These are phyloP conservation scores for Polytrichum formosum DNA, from an alignment of 225 moss, liverwort and hornwort genomes.

Conservation along the genomic window DNA sequence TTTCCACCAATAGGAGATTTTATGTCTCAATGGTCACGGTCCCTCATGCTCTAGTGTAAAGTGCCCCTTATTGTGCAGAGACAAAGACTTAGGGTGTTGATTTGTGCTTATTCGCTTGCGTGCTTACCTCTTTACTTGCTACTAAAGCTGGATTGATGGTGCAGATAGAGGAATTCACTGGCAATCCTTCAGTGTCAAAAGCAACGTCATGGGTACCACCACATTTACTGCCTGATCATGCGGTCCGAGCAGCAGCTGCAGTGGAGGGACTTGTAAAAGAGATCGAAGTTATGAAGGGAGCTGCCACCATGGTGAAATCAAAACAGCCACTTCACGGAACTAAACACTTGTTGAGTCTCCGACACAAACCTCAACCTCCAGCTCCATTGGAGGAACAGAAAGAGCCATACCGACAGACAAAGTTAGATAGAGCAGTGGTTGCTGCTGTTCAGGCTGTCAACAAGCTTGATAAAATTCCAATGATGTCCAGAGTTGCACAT, in stretches of 20 bases:
- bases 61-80: too few species aligned
- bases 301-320: not conserved
- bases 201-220: constrained; percentile 15
- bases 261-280: constrained; percentile 33
- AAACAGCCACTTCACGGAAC: too few species aligned
- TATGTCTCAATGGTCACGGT: too few species aligned
- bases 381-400: constrained; percentile 5
- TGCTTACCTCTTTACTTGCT: not conserved
- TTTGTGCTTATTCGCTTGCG: too few species aligned
- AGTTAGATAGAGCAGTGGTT: constrained; percentile 30
- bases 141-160: not conserved
- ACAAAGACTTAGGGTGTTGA: too few species aligned
- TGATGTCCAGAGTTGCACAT: constrained; percentile 16
- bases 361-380: constrained; percentile 1
- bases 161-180: constrained; percentile 16
- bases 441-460: constrained; percentile 49
- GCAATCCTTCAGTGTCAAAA: constrained; percentile 12
- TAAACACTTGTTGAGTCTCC: too few species aligned
- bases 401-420: constrained; percentile 24
- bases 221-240: constrained; percentile 9
- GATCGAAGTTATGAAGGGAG: constrained; percentile 34
- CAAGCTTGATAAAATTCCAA: constrained; percentile 35
- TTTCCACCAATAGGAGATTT: too few species aligned
- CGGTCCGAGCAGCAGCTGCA: constrained; percentile 24
- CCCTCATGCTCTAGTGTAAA: too few species aligned